Evolutionary conservation across 345 rosid genomes (phyloP).

Genomic region (Kernera saxatilis): DNA sequence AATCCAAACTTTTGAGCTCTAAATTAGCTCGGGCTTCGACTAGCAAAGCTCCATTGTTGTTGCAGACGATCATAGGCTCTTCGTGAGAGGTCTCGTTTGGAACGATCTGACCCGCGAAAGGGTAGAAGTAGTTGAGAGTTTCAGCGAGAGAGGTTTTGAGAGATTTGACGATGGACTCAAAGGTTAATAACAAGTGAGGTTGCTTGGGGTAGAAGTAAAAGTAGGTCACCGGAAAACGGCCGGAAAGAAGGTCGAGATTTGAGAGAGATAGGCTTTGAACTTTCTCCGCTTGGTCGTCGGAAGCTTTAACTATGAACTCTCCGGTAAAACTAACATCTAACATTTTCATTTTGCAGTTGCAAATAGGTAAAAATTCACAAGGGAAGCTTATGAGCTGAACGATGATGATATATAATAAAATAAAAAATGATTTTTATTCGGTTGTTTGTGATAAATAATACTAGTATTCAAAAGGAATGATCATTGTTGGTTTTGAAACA

Average conservation of each 20-base stretch:
- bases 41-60: conserved; percentile 55
- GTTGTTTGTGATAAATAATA: conserved; percentile 6
- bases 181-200: neutral
- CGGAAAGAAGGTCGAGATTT: conserved; percentile 84
- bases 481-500: conserved; percentile 16
- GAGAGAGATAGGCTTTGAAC: conserved; percentile 45
- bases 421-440: neutral
- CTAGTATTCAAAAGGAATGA: conserved; percentile 21
- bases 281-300: conserved; percentile 29
- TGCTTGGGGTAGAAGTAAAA: conserved; percentile 59
- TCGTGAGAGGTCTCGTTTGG: conserved; percentile 38
- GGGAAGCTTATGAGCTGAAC: neutral
- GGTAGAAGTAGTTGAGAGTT: conserved; percentile 53
- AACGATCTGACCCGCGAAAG: conserved; percentile 68
- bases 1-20: conserved; percentile 48
- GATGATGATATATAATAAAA: neutral
- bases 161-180: conserved; percentile 30
- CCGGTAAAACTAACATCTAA: conserved; percentile 40
- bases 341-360: conserved; percentile 14
- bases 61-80: conserved; percentile 64
- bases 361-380: neutral
- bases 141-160: conserved; percentile 50
- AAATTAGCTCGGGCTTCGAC: conserved; percentile 49
- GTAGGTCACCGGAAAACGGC: conserved; percentile 80
- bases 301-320: conserved; percentile 44